Percentiles rank a stretch among this genome's conserved stretches.
Conservation (phyloP, 2,329 filamentous ascomycete species). For the Trichoderma sp. region DNA sequence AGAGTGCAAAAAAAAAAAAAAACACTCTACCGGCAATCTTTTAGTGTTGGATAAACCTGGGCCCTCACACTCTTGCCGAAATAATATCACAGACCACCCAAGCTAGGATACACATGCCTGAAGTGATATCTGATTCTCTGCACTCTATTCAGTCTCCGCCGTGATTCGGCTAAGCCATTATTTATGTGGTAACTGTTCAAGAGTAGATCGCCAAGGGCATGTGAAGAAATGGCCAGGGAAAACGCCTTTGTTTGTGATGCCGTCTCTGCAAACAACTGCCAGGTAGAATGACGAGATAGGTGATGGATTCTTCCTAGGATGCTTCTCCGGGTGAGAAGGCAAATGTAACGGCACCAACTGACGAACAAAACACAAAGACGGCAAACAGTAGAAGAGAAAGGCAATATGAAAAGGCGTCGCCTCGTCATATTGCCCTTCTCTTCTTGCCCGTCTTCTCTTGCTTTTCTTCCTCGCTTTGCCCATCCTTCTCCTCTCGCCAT, state of each 20-base stretch:
- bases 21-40: background rate
- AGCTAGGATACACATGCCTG: background rate
- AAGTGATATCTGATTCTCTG: background rate
- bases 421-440: too few species aligned
- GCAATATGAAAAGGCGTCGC: background rate
- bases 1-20: background rate
- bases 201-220: background rate
- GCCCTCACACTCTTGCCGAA: too few species aligned
- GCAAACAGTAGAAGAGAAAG: background rate
- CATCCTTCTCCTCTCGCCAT: too few species aligned
- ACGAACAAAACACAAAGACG: background rate
- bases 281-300: background rate
- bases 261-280: background rate
- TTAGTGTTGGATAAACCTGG: background rate
- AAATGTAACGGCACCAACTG: background rate
- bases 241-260: background rate
- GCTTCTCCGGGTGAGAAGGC: too few species aligned
- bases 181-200: rapidly evolving
- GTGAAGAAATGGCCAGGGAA: background rate
- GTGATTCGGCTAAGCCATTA: background rate
- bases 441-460: too few species aligned
- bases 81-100: background rate
- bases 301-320: background rate
- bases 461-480: too few species aligned
- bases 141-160: background rate